Evolutionary conservation across 2,329 filamentous ascomycete species (phyloP), one percentile per base, ranked within the genome.

Genomic region (Leptographium lundbergii): DNA sequence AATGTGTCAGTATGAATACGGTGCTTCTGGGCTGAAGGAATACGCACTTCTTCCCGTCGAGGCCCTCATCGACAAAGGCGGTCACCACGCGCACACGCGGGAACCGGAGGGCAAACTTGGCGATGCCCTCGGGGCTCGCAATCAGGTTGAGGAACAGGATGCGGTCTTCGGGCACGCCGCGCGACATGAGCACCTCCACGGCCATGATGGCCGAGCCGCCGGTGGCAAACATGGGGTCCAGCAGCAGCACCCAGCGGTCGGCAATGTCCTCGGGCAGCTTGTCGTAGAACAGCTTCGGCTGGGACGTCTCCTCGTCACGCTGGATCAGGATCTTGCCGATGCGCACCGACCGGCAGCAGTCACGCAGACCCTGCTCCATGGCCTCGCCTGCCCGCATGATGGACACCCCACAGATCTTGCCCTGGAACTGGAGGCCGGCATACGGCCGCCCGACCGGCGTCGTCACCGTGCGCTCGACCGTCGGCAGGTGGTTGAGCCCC

Each of bases 151-250:
- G 79, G 76, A 99, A 99, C 47, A 97, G 77, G 62, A 99, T 99
- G 60, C 89, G 87, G 65, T 97, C 89, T 74, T 97, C 94, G 0
- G 91, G 91, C 6, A 99, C 94, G 36, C 94, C 94, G 64, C 89
- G 86, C 47, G 85, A 85, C 70, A 89, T 95, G 65, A 99, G 79
- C 3, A 96, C 90, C 64, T 97, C 89, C 22, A 97, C 91, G 34
- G 94, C 94, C 89, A 99, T 95, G 60, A 91, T 94, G 57, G 94
- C 94, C 60, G 91, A 96, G 54, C 94, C 94, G 65, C 92, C 91
- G 66, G 94, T 99, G 60, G 94, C 94, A 74, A 99, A 91, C 94
- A 99, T 99, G n/a, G 94, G 94, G 70, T 99, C 94, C 53, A 99
- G 75, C 52, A 99, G 77, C 61, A 99, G 76, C 42, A 96, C 92